Conservation (phyloP, 202 grass and related monocot species). For the Carex arenaria region DNA sequence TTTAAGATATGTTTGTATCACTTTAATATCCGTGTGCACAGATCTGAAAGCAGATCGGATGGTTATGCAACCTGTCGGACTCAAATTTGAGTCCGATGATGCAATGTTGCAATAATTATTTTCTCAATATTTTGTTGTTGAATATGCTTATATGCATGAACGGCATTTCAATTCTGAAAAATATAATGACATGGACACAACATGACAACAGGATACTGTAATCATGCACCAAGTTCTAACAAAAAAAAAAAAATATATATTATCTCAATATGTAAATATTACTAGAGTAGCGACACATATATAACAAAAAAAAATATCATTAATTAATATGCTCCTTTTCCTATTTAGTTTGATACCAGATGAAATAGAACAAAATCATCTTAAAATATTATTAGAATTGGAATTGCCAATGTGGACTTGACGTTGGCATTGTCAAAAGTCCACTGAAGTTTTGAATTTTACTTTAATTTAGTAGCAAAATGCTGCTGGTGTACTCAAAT, state of each 20-base stretch:
- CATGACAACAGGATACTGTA: not conserved
- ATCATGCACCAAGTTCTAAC: not conserved
- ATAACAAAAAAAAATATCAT: not conserved
- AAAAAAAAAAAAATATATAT: not conserved
- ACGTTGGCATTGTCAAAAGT: not conserved
- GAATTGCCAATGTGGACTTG: not conserved
- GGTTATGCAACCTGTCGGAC: no score
- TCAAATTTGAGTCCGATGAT: no score
- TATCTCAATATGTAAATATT: not conserved
- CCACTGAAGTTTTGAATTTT: not conserved
- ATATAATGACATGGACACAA: not conserved
- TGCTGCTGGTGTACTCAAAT: not conserved
- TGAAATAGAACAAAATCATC: no score
- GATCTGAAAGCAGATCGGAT: no score
- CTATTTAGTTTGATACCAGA: no score
- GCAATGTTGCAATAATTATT: no score
- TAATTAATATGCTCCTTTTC: no score
- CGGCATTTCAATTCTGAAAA: not conserved
- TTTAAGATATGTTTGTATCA: no score
- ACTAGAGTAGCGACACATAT: not conserved
- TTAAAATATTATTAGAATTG: no score
- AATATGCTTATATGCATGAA: not conserved
- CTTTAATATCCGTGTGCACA: no score
- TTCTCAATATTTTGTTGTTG: not conserved
- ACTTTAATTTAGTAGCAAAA: no score